These are phyloP conservation scores for Saturnispora serradocipensis DNA, from an alignment of 805 yeast genomes.

Conservation along the genomic window DNA sequence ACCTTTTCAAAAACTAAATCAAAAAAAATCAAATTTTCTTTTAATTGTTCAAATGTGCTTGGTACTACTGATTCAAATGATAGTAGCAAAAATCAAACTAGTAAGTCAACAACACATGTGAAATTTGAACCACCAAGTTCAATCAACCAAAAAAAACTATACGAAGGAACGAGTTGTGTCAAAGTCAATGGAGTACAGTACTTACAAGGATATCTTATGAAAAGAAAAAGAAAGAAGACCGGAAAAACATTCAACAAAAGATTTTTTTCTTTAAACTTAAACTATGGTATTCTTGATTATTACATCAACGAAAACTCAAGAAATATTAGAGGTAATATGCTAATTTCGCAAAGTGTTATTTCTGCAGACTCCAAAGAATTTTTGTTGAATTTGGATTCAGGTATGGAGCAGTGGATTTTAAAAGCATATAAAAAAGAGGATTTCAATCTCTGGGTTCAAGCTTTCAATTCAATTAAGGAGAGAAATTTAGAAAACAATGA, in stretches of 20 bases:
- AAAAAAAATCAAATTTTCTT: constrained; percentile 68
- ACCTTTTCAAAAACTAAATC: constrained; percentile 79
- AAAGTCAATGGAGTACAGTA: constrained; percentile 57
- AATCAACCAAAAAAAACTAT: constrained; percentile 8
- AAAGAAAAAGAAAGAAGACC: constrained; percentile 67
- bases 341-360: constrained; percentile 70
- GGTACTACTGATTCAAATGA: neutral
- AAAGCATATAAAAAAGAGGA: constrained; percentile 57
- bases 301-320: constrained; percentile 62
- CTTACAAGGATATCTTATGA: constrained; percentile 68
- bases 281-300: constrained; percentile 76
- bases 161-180: constrained; percentile 22
- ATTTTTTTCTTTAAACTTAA: constrained; percentile 73
- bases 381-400: constrained; percentile 81
- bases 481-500: constrained; percentile 12
- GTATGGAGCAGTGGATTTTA: constrained; percentile 88
- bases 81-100: neutral
- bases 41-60: neutral
- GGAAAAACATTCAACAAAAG: constrained; percentile 81
- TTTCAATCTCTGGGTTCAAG: constrained; percentile 76
- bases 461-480: constrained; percentile 49
- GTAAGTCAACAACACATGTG: constrained; percentile 10
- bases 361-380: constrained; percentile 61
- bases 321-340: constrained; percentile 85
- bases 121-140: constrained; percentile 21